Conservation (phyloP, 2,329 filamentous ascomycete genomes). For the Calonectria hongkongensis region DNA sequence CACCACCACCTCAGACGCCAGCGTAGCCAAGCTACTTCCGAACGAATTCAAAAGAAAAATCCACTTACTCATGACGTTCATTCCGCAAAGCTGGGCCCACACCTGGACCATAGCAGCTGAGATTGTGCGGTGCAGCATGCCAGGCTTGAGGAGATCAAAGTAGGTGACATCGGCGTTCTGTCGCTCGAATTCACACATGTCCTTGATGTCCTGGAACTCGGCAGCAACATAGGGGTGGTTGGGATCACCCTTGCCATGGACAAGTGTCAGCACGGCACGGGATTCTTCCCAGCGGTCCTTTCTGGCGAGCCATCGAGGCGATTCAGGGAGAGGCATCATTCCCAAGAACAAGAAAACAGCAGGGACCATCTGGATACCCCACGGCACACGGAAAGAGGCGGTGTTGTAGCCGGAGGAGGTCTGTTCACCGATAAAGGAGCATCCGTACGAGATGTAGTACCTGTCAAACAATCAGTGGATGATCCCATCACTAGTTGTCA, state of each 20-base stretch:
- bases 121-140: slow-evolving; percentile 74
- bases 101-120: slow-evolving; percentile 72
- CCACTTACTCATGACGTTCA: slow-evolving; percentile 74
- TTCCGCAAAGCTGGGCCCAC: slow-evolving; percentile 74
- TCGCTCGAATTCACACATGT: slow-evolving; percentile 85
- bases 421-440: slow-evolving; percentile 72
- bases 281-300: slow-evolving; percentile 77
- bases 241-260: slow-evolving; percentile 80
- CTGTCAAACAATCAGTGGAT: slow-evolving; percentile 65
- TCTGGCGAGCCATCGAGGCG: slow-evolving; percentile 78
- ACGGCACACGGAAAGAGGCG: slow-evolving; percentile 78
- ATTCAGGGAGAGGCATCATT: slow-evolving; percentile 77
- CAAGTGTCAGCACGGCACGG: slow-evolving; percentile 71
- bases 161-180: slow-evolving; percentile 81
- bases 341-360: slow-evolving; percentile 75
- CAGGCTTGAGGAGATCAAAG: slow-evolving; percentile 82
- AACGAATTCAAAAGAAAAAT: background rate
- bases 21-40: background rate
- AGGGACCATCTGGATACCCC: slow-evolving; percentile 79
- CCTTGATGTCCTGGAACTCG: slow-evolving; percentile 84
- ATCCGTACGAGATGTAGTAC: slow-evolving; percentile 81
- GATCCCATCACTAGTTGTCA: background rate
- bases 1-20: too few relatives aligned
- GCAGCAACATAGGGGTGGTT: slow-evolving; percentile 78
- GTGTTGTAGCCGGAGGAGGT: slow-evolving; percentile 61